A percentile compares a stretch with the other conserved stretches of the same genome.
phyloP scores from a whole-genome alignment of 129 eudicot genomes.

The Flaveria trinervia region DNA sequence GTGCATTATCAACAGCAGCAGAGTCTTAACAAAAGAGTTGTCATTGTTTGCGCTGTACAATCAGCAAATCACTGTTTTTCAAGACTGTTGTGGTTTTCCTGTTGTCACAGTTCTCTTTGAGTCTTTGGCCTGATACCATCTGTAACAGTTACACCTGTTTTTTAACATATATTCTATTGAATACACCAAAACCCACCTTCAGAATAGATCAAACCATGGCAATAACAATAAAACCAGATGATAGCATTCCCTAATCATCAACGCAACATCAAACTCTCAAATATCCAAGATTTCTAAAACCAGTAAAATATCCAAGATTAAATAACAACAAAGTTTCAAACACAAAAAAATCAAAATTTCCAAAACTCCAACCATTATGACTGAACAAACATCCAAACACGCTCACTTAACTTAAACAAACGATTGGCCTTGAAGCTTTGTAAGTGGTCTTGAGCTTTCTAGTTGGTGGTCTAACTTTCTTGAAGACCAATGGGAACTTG shows the following conservation, averaged over 20 bases:
- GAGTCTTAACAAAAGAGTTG: no score
- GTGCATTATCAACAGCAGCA: no score
- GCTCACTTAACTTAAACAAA: constrained; percentile 38
- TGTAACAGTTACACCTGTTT: no score
- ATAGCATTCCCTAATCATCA: constrained; percentile 25
- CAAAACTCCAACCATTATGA: constrained; percentile 20
- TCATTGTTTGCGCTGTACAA: no score
- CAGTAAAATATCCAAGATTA: constrained; percentile 32
- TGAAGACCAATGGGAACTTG: constrained; percentile 61
- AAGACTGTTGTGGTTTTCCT: no score
- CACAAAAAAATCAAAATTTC: constrained; percentile 33
- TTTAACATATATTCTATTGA: no score
- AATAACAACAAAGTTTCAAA: constrained; percentile 29
- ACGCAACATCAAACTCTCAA: constrained; percentile 19
- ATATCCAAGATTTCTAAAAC: constrained; percentile 33
- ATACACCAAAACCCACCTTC: no score
- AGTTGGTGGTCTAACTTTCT: constrained; percentile 56
- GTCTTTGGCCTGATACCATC: no score
- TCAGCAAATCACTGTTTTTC: no score
- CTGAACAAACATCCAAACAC: constrained; percentile 22
- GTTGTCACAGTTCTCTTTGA: no score
- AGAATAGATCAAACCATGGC: background rate
- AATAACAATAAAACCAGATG: background rate
- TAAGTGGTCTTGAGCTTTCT: constrained; percentile 64
- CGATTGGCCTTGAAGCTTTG: constrained; percentile 58